Percentiles rank a stretch among this genome's conserved stretches.
phyloP scores from a whole-genome alignment of 1,139 yeast species.

The Hansenula sp. region DNA sequence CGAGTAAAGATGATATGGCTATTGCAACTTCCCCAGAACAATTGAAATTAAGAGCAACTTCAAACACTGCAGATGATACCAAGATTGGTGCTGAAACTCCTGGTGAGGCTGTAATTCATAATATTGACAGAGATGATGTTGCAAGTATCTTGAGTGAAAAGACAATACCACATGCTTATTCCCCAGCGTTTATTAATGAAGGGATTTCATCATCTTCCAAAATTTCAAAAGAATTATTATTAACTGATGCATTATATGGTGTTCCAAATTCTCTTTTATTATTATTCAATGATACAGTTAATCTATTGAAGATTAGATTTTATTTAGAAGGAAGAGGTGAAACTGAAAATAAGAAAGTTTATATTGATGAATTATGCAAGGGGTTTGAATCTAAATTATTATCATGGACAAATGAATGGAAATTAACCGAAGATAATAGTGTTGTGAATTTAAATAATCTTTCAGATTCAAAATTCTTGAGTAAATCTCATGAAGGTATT shows the following conservation, averaged over 20 bases:
- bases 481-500: conserved; percentile 62
- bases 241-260: conserved; percentile 82
- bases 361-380: conserved; percentile 41
- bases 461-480: conserved; percentile 32
- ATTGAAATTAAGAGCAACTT: neutral
- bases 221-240: conserved; percentile 51
- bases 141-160: neutral
- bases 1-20: neutral
- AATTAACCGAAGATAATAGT: conserved; percentile 20
- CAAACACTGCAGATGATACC: too few species aligned
- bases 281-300: conserved; percentile 68
- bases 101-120: too few species aligned
- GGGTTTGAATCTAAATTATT: conserved; percentile 48
- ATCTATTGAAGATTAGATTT: conserved; percentile 57
- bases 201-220: conserved; percentile 36
- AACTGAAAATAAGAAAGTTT: conserved; percentile 26
- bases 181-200: conserved; percentile 34
- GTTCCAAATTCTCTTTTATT: conserved; percentile 76
- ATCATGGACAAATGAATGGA: conserved; percentile 63
- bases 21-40: neutral
- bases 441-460: neutral
- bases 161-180: conserved; percentile 10
- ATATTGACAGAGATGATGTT: neutral
- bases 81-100: neutral
- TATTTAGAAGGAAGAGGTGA: conserved; percentile 37